phyloP scores from a whole-genome alignment of 1,139 yeast species.

The Sugiyamaella neomexicana region DNA sequence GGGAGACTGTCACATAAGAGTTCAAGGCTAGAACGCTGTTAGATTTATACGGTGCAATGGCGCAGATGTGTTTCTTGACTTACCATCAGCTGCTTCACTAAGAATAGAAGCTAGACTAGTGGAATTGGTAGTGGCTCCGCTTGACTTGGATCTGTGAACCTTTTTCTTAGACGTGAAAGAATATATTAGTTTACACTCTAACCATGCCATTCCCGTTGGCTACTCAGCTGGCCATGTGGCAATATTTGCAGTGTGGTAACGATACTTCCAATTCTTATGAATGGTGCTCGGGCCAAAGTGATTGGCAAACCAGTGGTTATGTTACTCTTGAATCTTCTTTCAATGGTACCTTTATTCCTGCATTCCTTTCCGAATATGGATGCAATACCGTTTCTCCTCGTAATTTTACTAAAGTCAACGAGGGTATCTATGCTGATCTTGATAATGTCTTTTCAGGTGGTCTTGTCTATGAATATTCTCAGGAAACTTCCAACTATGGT shows the following conservation, averaged over 20 bases:
- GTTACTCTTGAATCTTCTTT: constrained; percentile 55
- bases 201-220: constrained; percentile 84
- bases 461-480: constrained; percentile 70
- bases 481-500: constrained; percentile 70
- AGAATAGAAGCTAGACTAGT: constrained; percentile 1
- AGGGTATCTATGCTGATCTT: constrained; percentile 56
- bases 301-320: constrained; percentile 72
- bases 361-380: constrained; percentile 88
- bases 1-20: neutral
- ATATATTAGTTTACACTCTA: constrained; percentile 65
- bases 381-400: constrained; percentile 55
- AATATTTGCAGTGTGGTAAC: constrained; percentile 72
- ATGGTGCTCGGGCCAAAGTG: constrained; percentile 71
- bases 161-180: constrained; percentile 86
- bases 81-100: constrained; percentile 7
- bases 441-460: constrained; percentile 69
- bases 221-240: constrained; percentile 84
- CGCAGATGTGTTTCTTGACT: neutral
- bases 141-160: no score
- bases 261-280: constrained; percentile 77
- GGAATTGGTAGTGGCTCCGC: no score
- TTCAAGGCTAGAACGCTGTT: neutral
- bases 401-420: constrained; percentile 63
- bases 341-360: constrained; percentile 74
- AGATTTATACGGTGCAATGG: neutral